Conservation (phyloP, 2,329 filamentous ascomycete genomes). For the Colletotrichum tropicicola region DNA sequence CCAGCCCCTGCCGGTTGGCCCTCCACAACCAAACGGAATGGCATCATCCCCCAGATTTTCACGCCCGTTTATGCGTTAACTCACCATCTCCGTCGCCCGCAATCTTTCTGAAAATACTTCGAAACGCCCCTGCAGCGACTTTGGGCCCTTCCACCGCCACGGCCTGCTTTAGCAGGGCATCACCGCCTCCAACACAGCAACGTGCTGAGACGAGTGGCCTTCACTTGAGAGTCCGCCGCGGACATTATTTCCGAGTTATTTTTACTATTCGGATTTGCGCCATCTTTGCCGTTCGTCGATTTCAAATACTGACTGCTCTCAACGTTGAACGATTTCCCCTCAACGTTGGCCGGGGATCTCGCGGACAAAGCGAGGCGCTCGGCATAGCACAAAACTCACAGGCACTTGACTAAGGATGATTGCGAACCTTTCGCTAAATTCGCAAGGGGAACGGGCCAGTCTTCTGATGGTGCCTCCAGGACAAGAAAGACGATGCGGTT, state of each 20-base stretch:
- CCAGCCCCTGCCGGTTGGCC: constrained; percentile 5
- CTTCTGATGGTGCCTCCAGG: too few relatives aligned
- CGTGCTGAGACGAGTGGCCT: background rate
- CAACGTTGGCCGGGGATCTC: background rate
- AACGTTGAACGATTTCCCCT: background rate
- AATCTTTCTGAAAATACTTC: constrained; percentile 24
- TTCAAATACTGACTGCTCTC: background rate
- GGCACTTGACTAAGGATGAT: too few relatives aligned
- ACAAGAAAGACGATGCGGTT: too few relatives aligned
- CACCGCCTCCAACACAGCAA: background rate
- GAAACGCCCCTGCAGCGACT: constrained; percentile 25
- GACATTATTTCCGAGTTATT: background rate
- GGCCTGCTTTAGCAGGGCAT: background rate
- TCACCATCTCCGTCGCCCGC: background rate
- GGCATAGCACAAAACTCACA: too few relatives aligned
- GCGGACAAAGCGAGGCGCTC: background rate
- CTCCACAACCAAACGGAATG: constrained; percentile 20
- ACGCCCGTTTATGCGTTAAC: constrained; percentile 14
- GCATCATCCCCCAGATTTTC: constrained; percentile 29
- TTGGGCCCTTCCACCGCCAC: background rate
- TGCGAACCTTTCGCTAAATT: too few relatives aligned
- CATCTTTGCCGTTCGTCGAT: background rate
- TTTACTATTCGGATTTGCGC: background rate
- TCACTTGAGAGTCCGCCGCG: background rate
- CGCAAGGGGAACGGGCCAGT: too few relatives aligned